phyloP scores from a whole-genome alignment of 108 stramenopile genomes.

The Schizochytrium sp. region DNA sequence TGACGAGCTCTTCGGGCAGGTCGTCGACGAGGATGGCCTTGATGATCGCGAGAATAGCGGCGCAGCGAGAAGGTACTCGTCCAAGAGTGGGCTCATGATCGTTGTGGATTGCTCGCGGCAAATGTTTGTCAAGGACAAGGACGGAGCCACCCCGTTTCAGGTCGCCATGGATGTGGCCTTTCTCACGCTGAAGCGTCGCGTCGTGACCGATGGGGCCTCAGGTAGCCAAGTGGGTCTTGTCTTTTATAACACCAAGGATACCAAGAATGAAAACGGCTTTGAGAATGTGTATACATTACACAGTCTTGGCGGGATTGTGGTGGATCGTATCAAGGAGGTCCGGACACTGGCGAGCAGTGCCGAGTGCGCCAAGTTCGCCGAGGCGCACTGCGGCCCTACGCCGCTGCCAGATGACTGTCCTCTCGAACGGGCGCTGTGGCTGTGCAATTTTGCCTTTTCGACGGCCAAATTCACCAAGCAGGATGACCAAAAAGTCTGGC shows the following conservation, averaged over 20 bases:
- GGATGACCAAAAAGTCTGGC: conserved; percentile 8
- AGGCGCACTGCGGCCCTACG: neutral
- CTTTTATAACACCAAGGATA: neutral
- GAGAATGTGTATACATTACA: neutral
- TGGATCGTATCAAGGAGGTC: neutral
- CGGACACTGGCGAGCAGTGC: neutral
- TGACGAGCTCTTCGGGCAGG: neutral
- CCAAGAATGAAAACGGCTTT: neutral
- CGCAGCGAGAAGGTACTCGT: neutral
- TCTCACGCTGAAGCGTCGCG: neutral
- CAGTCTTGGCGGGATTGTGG: neutral
- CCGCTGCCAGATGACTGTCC: neutral
- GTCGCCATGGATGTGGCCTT: neutral
- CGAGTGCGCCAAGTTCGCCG: neutral
- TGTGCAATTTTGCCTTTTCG: neutral
- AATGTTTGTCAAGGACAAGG: neutral
- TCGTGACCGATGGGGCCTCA: neutral
- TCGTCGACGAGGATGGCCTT: neutral
- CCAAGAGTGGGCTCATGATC: conserved; percentile 1
- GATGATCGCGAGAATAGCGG: neutral
- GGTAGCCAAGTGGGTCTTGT: neutral
- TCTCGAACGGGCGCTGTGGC: neutral
- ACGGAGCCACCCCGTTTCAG: neutral
- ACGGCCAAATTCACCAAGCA: neutral
- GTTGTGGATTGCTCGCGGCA: neutral